Percentiles rank a stretch among this genome's conserved stretches.
Conservation (phyloP, 306 rosid genomes). For the Betula pendula region DNA sequence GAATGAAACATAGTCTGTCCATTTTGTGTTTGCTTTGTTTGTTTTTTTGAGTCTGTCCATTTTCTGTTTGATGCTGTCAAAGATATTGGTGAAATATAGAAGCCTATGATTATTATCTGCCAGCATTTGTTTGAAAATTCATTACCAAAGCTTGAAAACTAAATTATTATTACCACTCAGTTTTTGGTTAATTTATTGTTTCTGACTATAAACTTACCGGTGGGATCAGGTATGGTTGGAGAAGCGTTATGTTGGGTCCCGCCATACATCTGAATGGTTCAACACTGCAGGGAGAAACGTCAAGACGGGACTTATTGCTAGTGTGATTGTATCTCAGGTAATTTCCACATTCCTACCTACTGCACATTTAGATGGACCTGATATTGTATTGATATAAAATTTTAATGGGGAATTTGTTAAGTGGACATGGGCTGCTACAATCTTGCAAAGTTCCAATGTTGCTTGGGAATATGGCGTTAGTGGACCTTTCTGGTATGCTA, state of each 20-base stretch:
- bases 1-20: too few species aligned
- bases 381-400: background rate
- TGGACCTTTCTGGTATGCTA: conserved; percentile 98
- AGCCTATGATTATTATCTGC: background rate
- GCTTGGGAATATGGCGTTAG: conserved; percentile 97
- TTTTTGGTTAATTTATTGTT: background rate
- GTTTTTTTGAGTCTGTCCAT: background rate
- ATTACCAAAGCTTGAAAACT: background rate
- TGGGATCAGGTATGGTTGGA: conserved; percentile 83
- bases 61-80: background rate
- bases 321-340: conserved; percentile 95
- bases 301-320: conserved; percentile 93
- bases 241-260: conserved; percentile 80
- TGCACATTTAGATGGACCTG: background rate
- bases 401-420: conserved; percentile 31
- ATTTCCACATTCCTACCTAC: conserved; percentile 15
- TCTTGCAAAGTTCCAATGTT: conserved; percentile 90
- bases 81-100: background rate
- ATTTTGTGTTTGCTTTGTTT: too few species aligned
- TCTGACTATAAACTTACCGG: background rate
- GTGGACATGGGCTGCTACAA: conserved; percentile 99
- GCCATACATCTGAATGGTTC: conserved; percentile 94
- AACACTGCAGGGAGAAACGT: conserved; percentile 95
- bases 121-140: background rate
- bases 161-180: conserved; percentile 4